Conservation (phyloP, 306 rosid genomes). For the Fragaria nilgerrensis region DNA sequence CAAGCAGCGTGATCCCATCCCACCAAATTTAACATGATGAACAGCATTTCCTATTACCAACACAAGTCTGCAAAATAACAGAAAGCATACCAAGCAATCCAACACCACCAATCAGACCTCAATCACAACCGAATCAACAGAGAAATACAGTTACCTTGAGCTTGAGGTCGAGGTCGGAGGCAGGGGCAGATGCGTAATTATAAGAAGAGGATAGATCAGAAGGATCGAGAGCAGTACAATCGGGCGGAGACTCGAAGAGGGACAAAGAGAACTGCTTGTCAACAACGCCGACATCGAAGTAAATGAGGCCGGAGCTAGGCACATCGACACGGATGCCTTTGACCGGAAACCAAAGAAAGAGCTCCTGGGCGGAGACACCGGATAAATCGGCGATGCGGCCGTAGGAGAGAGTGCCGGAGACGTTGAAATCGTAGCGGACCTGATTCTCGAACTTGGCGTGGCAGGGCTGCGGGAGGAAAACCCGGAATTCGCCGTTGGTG, state of each 20-base stretch:
- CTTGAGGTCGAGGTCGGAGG: background rate
- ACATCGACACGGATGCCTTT: constrained; percentile 79
- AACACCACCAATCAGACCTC: background rate
- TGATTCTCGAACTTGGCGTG: constrained; percentile 89
- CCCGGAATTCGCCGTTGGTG: constrained; percentile 45
- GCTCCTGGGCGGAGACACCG: constrained; percentile 81
- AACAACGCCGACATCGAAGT: constrained; percentile 89
- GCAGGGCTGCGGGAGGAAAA: constrained; percentile 59
- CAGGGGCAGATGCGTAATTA: background rate
- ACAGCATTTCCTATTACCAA: background rate
- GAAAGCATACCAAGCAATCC: background rate
- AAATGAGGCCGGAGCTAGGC: constrained; percentile 65
- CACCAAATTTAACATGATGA: background rate
- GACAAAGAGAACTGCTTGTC: constrained; percentile 86
- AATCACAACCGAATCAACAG: background rate
- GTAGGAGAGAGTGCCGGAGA: constrained; percentile 50
- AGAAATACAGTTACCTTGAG: background rate
- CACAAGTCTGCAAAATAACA: background rate
- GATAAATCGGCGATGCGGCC: constrained; percentile 63
- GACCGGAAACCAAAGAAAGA: constrained; percentile 84
- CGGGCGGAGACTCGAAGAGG: constrained; percentile 67
- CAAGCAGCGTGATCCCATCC: too few species aligned
- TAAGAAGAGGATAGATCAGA: constrained; percentile 12
- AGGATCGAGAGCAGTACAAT: constrained; percentile 52
- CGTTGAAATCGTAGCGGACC: constrained; percentile 71